Base-by-base conservation (phyloP, 495 filamentous ascomycete genomes). In the Elaphomyces granulatus region DNA sequence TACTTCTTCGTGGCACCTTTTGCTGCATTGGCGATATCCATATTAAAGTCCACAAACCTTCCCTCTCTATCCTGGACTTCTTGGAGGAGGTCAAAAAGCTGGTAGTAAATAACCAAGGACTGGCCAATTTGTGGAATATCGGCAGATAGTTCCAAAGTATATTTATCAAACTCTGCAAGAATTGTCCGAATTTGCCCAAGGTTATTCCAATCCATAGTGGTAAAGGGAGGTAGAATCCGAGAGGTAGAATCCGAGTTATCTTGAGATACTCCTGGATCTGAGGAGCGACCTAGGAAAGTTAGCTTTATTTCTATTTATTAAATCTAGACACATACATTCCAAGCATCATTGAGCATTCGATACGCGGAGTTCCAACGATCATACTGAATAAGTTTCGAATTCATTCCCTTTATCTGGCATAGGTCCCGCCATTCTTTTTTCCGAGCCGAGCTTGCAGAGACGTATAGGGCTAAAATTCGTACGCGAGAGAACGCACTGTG, bases 1-100 rank as follows among this genome's bases (percentile, higher is more conserved):
- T 47, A 47, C 30, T 47, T 47, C 35, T 36, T 47, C 18, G 43
- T 38, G 14, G 40, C 20, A 34, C 31, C 31, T 26, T 40, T 40
- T 16, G 43, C 36, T 28, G 45, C 41, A 36, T 3, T 20, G 38
- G 34, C 23, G 9, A 47, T 43, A 42, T 46, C 44, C n/a, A 10
- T 4, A 34, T 42, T 39, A 4, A 37, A 19, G 15, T 33, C 23
- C 33, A 20, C 15, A 15, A 46, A 46, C 33, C 20, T 19, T 14
- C 9, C 39, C 14, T 45, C 17, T n/a, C 20, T 15, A 12, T 40
- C 20, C 10, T n/a, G n/a, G 10, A 4, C 37, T n/a, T 45, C 43
- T 28, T 34, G 3, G 2, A 45, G 32, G n/a, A 45, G 21, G 17
- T 45, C 43, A 18, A 40, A 32, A 15, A 45, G 43, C 32, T 41